phyloP scores from a whole-genome alignment of 1,284 basidiomycete species.

The Malassezia nana region DNA sequence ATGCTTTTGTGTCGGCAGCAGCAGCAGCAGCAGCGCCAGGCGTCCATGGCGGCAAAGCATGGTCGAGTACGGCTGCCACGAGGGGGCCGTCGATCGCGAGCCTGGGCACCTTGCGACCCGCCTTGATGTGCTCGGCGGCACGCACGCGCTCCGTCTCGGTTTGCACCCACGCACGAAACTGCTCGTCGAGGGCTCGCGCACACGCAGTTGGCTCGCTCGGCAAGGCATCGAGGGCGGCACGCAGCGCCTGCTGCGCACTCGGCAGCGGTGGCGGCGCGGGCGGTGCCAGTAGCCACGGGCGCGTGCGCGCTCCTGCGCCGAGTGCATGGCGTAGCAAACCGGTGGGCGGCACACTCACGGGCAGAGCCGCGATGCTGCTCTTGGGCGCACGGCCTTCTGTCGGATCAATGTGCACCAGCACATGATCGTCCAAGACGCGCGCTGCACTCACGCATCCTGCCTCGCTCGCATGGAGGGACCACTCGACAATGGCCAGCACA shows the following conservation, averaged over 20 bases:
- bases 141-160: constrained; percentile 8
- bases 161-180: neutral
- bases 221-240: neutral
- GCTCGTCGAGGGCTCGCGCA: neutral
- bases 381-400: neutral
- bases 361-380: constrained; percentile 9
- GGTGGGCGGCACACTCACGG: constrained; percentile 9
- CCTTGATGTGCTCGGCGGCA: constrained; percentile 6
- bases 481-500: constrained; percentile 12
- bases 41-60: constrained; percentile 2
- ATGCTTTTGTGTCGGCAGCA: neutral
- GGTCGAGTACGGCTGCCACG: constrained; percentile 1
- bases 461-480: constrained; percentile 3
- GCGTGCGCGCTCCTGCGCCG: constrained; percentile 8
- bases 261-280: neutral
- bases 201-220: neutral
- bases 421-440: constrained; percentile 8
- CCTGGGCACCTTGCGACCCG: constrained; percentile 15
- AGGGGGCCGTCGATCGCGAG: constrained; percentile 4
- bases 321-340: constrained; percentile 17
- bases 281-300: constrained; percentile 6
- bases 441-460: neutral
- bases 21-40: neutral
- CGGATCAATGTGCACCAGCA: constrained; percentile 9
- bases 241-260: neutral